Base-by-base conservation (phyloP, 2,329 filamentous ascomycete species). In the Simplicillium sp. region DNA sequence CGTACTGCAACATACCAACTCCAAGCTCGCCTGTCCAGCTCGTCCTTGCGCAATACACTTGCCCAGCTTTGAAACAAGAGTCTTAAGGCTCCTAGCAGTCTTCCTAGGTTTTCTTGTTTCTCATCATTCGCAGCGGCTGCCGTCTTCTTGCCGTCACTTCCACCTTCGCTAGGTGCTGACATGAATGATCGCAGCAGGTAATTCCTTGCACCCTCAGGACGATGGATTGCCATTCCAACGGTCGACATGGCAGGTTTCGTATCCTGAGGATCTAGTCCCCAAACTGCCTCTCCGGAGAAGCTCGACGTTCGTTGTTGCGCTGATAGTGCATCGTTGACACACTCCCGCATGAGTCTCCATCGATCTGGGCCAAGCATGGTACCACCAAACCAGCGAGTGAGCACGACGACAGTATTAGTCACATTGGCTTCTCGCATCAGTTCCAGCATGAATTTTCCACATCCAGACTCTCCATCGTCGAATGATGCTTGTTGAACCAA, bases 21-120 rank as follows among this genome's bases (percentile, higher is more conserved):
- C 85, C 87, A 94, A 14, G 86, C 84, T 44, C 80, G 74, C 46
- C 72, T 71, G 55, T 94, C 85, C 39, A 94, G 65, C 51, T 94
- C 85, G 13, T 73, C 67, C 4, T 64, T 62, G 18, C 61, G 69
- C 29, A 94, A 57, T 25, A 77, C 70, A n/a, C 66, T 61, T 1
- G 72, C 70, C 88, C 87, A 94, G 45, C 85, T 90, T 36, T 72
- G 68, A 51, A 79, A 88, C 1, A 94, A 57, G 15, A 87, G 56
- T 46, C 88, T 75, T 42, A 94, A 64, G 0, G 84, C 80, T 3
- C 77, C 81, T 0, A 94, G 66, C 3, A 94, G 59, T 42, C 82
- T 62, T 0, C 77, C 77, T 1, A 92, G 63, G 50, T 87, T 88
- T 42, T 74, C 70, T 50, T 83, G 77, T 50, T 77, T 86, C 54